Percentiles rank a stretch among this genome's conserved stretches.
phyloP scores from a whole-genome alignment of 257 asterid species.

The Nicotiana attenuata region DNA sequence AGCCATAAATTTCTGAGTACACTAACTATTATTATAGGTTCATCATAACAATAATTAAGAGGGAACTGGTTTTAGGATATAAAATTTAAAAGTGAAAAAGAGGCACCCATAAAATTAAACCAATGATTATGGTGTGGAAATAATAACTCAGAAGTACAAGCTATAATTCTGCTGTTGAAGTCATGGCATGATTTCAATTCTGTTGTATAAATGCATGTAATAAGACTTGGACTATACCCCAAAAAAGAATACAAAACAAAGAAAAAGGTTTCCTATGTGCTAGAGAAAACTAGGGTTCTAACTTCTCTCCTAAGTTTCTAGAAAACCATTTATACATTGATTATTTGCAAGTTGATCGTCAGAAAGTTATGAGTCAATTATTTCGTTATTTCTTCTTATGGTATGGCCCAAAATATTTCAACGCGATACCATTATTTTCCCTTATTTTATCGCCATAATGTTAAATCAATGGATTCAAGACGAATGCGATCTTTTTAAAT shows the following conservation, averaged over 20 bases:
- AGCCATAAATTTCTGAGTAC: no score
- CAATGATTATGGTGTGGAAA: no score
- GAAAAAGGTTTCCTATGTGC: neutral
- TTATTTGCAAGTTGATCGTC: neutral
- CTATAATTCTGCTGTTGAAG: neutral
- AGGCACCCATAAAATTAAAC: no score
- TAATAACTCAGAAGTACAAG: no score
- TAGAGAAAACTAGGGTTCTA: neutral
- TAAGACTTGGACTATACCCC: neutral
- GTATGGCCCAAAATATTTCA: neutral
- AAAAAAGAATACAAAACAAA: neutral
- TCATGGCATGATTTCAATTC: neutral
- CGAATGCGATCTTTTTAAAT: neutral
- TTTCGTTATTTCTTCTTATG: neutral
- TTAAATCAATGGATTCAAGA: neutral
- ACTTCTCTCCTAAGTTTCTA: neutral
- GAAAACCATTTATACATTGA: neutral
- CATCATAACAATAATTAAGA: no score
- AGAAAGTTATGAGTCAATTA: neutral
- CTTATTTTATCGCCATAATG: neutral
- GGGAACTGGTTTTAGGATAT: no score
- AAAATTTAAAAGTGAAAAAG: no score
- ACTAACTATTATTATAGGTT: no score
- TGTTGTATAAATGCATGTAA: neutral
- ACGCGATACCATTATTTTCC: neutral